Conservation (phyloP, 352 stramenopile species). For the Pythium aristosporum region DNA sequence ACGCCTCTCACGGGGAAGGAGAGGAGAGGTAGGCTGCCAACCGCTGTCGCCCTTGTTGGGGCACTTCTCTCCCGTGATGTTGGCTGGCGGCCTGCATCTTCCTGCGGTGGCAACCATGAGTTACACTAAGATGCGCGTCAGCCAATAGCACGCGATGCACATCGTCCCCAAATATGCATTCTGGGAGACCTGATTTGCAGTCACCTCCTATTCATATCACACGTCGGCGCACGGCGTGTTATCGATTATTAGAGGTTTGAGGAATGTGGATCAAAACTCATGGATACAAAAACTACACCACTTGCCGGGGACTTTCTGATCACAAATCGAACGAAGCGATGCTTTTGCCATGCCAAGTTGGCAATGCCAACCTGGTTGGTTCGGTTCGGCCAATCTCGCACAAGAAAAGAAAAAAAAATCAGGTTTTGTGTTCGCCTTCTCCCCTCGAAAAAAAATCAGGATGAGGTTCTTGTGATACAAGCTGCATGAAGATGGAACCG, state of each 20-base stretch:
- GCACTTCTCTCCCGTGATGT: background rate
- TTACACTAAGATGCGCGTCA: background rate
- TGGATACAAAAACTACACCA: background rate
- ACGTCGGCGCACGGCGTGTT: background rate
- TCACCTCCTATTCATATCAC: background rate
- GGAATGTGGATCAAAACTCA: background rate
- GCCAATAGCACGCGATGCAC: background rate
- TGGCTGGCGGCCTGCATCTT: background rate
- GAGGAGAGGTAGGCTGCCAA: too few species aligned
- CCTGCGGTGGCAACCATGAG: background rate
- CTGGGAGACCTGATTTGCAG: constrained; percentile 2
- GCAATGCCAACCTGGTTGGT: too few species aligned
- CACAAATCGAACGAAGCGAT: background rate
- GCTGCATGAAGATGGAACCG: too few species aligned
- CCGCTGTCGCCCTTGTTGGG: too few species aligned
- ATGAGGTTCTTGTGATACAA: background rate
- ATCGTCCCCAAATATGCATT: background rate
- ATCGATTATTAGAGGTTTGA: background rate
- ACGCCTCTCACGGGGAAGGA: too few species aligned
- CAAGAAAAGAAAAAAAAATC: too few species aligned
- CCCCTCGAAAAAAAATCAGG: background rate
- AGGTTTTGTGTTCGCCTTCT: too few species aligned
- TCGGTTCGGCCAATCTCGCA: too few species aligned
- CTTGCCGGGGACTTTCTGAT: background rate
- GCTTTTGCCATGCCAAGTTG: background rate